A percentile compares a stretch with the other conserved stretches of the same genome.
Evolutionary conservation across 805 yeast species (phyloP).

Genomic region (Wickerhamomyces rabaulensis): DNA sequence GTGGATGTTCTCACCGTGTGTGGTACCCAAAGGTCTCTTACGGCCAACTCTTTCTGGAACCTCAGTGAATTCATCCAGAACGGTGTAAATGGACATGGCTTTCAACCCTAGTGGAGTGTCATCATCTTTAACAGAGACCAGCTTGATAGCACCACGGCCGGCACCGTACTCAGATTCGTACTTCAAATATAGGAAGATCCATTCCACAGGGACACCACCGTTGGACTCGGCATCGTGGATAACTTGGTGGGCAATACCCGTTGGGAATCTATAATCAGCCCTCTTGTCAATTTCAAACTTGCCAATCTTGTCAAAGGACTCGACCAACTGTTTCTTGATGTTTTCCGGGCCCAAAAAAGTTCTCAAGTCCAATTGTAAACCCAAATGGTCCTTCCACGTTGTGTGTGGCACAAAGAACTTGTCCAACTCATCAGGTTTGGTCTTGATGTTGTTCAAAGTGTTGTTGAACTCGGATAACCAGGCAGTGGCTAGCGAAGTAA

Average conservation of each 20-base stretch:
- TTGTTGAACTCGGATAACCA: conserved; percentile 29
- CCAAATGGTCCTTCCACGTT: conserved; percentile 35
- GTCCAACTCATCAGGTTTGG: conserved; percentile 16
- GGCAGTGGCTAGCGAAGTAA: conserved; percentile 21
- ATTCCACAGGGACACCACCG: conserved; percentile 28
- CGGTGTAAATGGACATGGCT: conserved; percentile 30
- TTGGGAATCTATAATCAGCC: conserved; percentile 27
- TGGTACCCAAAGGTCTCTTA: conserved; percentile 31
- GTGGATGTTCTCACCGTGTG: conserved; percentile 33
- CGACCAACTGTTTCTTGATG: conserved; percentile 19
- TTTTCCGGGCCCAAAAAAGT: conserved; percentile 27
- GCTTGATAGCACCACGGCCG: conserved; percentile 29
- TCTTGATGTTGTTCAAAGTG: conserved; percentile 11
- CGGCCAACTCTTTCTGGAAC: conserved; percentile 29
- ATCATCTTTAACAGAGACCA: conserved; percentile 27
- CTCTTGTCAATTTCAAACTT: conserved; percentile 25
- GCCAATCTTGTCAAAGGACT: conserved; percentile 18
- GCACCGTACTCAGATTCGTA: conserved; percentile 28
- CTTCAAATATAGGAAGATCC: conserved; percentile 29
- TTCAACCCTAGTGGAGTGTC: conserved; percentile 26
- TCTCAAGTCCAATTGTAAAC: conserved; percentile 29
- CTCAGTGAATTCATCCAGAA: conserved; percentile 28
- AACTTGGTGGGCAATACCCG: conserved; percentile 26
- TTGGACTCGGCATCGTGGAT: conserved; percentile 25
- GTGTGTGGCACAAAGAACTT: conserved; percentile 25